These are phyloP conservation scores for Ananas comosus DNA, from an alignment of 176 grass and related monocot species.

Conservation along the genomic window DNA sequence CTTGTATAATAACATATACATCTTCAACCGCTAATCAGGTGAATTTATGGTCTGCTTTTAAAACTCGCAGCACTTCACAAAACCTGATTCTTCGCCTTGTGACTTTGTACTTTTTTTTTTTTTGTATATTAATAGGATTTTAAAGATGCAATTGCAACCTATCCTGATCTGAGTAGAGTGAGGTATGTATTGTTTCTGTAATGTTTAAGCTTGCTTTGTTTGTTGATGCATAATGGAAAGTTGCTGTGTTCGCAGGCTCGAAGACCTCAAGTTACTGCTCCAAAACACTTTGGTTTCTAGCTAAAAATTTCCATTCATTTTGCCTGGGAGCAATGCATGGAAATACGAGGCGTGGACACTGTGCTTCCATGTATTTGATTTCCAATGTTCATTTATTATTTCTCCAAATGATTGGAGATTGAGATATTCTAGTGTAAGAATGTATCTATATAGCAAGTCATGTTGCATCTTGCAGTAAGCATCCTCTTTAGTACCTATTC, in stretches of 20 bases:
- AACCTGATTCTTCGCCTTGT: background rate
- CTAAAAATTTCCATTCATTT: conserved; percentile 23
- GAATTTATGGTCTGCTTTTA: conserved; percentile 15
- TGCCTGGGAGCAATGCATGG: conserved; percentile 4
- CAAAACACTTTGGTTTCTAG: conserved; percentile 63
- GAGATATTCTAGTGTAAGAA: background rate
- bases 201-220: background rate
- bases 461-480: background rate
- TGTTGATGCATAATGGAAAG: conserved; percentile 9
- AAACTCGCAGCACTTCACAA: background rate
- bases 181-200: conserved; percentile 35
- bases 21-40: conserved; percentile 89
- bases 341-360: background rate
- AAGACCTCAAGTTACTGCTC: conserved; percentile 71
- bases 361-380: background rate
- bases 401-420: background rate
- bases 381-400: background rate
- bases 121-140: conserved; percentile 46
- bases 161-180: conserved; percentile 71
- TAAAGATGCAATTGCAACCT: conserved; percentile 77
- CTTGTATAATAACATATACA: conserved; percentile 91
- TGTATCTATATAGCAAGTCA: background rate
- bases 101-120: background rate
- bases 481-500: background rate
- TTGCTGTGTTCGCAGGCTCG: conserved; percentile 47